Conservation (phyloP, 1,284 basidiomycete genomes). For the Microbotryum scabiosae region DNA sequence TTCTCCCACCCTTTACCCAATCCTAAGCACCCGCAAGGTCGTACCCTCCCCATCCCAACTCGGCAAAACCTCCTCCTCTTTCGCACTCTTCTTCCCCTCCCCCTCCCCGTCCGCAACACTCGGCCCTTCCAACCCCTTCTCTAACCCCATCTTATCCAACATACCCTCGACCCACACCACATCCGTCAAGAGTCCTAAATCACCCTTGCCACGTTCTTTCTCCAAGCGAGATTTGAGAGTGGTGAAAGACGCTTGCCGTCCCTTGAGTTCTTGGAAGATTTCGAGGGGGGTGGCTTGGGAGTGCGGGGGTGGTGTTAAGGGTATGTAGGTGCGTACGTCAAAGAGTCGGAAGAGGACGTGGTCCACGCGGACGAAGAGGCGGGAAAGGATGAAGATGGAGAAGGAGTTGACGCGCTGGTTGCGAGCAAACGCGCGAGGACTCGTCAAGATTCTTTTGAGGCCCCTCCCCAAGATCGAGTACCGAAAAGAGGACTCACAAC, state of each 20-base stretch:
- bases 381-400: constrained; percentile 81
- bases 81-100: neutral
- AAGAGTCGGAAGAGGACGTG: constrained; percentile 84
- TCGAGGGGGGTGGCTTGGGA: constrained; percentile 28
- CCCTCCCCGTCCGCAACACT: neutral
- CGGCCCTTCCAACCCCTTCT: constrained; percentile 7
- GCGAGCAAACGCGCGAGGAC: no score
- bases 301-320: constrained; percentile 46
- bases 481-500: constrained; percentile 54
- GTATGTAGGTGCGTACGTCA: constrained; percentile 85
- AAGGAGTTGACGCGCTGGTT: constrained; percentile 89
- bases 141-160: constrained; percentile 42
- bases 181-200: constrained; percentile 83
- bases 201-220: constrained; percentile 37
- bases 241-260: constrained; percentile 77
- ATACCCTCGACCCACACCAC: constrained; percentile 73
- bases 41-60: no score
- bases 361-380: constrained; percentile 93
- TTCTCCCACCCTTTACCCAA: no score
- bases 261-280: constrained; percentile 71
- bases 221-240: neutral
- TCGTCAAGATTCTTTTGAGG: constrained; percentile 1
- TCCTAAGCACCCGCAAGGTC: no score
- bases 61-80: no score
- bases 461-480: no score